Conservation (phyloP, 495 filamentous ascomycete species). For the Aspergillus sclerotioniger region DNA sequence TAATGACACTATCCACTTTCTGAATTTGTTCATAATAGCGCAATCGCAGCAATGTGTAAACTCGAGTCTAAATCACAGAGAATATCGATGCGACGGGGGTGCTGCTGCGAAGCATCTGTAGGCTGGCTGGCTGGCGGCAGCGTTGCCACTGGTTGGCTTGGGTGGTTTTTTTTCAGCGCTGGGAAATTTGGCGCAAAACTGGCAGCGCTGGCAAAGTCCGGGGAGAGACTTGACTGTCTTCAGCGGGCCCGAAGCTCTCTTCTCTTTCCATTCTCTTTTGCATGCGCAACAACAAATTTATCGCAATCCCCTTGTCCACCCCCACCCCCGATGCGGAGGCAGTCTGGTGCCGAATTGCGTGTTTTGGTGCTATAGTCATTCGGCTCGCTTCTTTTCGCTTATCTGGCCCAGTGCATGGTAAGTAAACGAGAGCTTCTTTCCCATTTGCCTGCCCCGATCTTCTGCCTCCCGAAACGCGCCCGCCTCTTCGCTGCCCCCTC, state of each 20-base stretch:
- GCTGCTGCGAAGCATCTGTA: not conserved
- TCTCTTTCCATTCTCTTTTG: conserved; percentile 12
- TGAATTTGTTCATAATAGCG: too few species aligned
- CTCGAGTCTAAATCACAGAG: too few species aligned
- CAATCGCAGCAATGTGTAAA: too few species aligned
- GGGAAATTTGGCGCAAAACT: conserved; percentile 2
- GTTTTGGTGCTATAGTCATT: conserved; percentile 30
- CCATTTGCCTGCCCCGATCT: conserved; percentile 19
- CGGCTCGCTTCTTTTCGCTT: conserved; percentile 32
- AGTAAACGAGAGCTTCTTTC: conserved; percentile 28
- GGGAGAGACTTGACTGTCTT: conserved; percentile 14
- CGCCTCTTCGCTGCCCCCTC: not conserved
- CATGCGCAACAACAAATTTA: conserved; percentile 23
- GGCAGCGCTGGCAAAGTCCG: conserved; percentile 16
- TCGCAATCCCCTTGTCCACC: conserved; percentile 18
- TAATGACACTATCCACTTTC: too few species aligned
- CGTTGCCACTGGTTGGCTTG: conserved; percentile 10
- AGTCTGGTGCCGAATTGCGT: conserved; percentile 21
- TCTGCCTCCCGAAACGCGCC: conserved; percentile 14
- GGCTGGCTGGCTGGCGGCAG: not conserved
- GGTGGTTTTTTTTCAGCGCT: conserved; percentile 1
- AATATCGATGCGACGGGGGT: not conserved
- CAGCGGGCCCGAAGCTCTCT: conserved; percentile 20
- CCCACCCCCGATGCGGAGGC: conserved; percentile 20
- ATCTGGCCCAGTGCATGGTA: conserved; percentile 30